Percentiles rank a stretch among this genome's conserved stretches.
Evolutionary conservation across 371 early-diverging fungal species (phyloP).

Genomic region (Apophysomyces ossiformis): DNA sequence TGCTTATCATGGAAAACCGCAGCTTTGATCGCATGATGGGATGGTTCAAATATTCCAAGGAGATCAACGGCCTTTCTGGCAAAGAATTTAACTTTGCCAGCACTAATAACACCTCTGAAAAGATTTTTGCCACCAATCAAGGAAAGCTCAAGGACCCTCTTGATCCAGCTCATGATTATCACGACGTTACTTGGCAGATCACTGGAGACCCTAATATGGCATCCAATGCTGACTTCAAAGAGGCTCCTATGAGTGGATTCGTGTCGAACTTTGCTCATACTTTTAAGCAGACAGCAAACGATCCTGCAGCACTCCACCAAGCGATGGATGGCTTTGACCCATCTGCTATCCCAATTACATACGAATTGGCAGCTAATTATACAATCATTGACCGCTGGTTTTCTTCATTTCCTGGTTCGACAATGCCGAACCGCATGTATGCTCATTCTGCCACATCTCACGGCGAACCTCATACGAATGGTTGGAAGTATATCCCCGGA

Average conservation of each 20-base stretch:
- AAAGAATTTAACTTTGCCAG: conserved; percentile 27
- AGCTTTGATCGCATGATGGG: conserved; percentile 44
- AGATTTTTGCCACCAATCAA: conserved; percentile 29
- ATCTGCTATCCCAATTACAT: conserved; percentile 29
- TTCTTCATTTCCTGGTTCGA: conserved; percentile 38
- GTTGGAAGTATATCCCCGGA: conserved; percentile 25
- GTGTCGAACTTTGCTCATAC: conserved; percentile 23
- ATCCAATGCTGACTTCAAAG: conserved; percentile 12
- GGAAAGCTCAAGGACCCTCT: conserved; percentile 28
- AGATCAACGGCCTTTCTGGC: conserved; percentile 30
- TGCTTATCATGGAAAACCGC: conserved; percentile 45
- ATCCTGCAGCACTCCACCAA: conserved; percentile 24
- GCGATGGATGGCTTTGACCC: conserved; percentile 36
- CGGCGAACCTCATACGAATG: conserved; percentile 21
- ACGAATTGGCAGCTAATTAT: conserved; percentile 34
- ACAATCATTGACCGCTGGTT: conserved; percentile 33
- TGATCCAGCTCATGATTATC: conserved; percentile 29
- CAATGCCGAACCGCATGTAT: conserved; percentile 41
- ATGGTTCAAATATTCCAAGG: conserved; percentile 27
- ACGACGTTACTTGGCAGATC: conserved; percentile 27
- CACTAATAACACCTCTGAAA: conserved; percentile 21
- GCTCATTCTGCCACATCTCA: conserved; percentile 32
- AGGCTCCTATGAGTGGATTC: conserved; percentile 35
- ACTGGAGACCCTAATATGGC: conserved; percentile 22
- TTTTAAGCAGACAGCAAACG: conserved; percentile 18